These are phyloP conservation scores for Curvularia lunata DNA, from an alignment of 2,329 filamentous ascomycete genomes.

Conservation along the genomic window DNA sequence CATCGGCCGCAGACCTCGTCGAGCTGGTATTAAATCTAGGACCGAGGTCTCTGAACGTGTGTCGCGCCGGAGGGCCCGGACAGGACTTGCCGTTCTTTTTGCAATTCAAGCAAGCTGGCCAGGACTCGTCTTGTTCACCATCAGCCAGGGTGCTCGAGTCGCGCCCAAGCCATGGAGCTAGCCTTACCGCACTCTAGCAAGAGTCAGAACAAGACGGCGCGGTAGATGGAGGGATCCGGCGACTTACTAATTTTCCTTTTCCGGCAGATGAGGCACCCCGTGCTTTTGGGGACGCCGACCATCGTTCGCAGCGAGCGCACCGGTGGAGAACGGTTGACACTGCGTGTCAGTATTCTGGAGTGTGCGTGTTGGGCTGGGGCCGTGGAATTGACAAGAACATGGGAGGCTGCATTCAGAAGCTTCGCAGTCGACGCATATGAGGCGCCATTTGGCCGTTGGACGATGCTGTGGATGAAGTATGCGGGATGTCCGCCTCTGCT, in stretches of 20 bases:
- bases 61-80: constrained; percentile 42
- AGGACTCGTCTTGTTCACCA: constrained; percentile 40
- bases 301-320: constrained; percentile 21
- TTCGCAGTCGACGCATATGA: constrained; percentile 9
- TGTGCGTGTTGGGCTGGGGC: background rate
- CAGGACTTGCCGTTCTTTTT: constrained; percentile 44
- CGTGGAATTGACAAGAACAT: background rate
- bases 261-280: constrained; percentile 42
- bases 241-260: constrained; percentile 45
- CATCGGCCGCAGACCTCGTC: background rate
- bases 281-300: constrained; percentile 47
- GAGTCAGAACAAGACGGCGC: constrained; percentile 15
- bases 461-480: constrained; percentile 19
- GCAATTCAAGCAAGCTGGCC: constrained; percentile 45
- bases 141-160: constrained; percentile 18
- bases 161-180: constrained; percentile 6
- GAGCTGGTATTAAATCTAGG: constrained; percentile 22
- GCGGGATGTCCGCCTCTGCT: constrained; percentile 12
- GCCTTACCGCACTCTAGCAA: constrained; percentile 29
- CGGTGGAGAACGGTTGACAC: background rate
- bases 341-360: background rate
- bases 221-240: background rate
- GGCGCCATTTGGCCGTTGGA: constrained; percentile 11
- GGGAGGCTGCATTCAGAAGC: constrained; percentile 2
- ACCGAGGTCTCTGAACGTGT: constrained; percentile 43